Evolutionary conservation across 352 stramenopile genomes (phyloP).

Genomic region (Pythium myriotylum): DNA sequence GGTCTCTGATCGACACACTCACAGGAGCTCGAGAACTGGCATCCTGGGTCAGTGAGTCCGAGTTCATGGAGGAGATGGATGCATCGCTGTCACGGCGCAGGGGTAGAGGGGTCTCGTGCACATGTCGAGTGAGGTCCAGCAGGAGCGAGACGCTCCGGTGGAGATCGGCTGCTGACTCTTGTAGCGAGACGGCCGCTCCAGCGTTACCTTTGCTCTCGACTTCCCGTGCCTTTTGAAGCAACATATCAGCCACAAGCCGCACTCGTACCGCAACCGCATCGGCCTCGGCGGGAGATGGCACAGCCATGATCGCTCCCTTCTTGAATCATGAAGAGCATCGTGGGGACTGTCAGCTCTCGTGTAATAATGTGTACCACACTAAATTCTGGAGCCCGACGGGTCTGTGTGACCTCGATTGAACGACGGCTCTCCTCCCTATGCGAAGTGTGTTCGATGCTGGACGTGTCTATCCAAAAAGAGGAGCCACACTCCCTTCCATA

Average conservation of each 20-base stretch:
- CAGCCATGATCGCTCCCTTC: constrained; percentile 1
- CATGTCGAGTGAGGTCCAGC: constrained; percentile 54
- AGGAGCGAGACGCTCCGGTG: constrained; percentile 55
- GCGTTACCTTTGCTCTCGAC: constrained; percentile 65
- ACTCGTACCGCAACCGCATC: constrained; percentile 65
- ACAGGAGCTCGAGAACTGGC: background rate
- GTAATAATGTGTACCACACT: background rate
- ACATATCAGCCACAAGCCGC: constrained; percentile 76
- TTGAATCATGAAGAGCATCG: background rate
- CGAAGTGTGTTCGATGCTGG: too few relatives aligned
- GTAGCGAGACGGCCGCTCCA: constrained; percentile 44
- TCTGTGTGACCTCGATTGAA: too few relatives aligned
- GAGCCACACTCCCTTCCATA: too few relatives aligned
- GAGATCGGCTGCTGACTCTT: constrained; percentile 55
- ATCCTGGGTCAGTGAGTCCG: constrained; percentile 6
- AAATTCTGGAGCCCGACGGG: background rate
- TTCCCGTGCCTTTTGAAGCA: constrained; percentile 68
- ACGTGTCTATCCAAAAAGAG: too few relatives aligned
- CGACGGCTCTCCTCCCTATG: too few relatives aligned
- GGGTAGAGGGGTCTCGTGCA: constrained; percentile 23
- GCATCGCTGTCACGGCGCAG: constrained; percentile 30
- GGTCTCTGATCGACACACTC: constrained; percentile 32
- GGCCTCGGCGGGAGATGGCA: constrained; percentile 34
- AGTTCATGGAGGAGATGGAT: constrained; percentile 7
- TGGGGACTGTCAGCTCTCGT: background rate